Evolutionary conservation across 2,329 filamentous ascomycete species (phyloP).

Genomic region (Hypoxylon rubiginosum): DNA sequence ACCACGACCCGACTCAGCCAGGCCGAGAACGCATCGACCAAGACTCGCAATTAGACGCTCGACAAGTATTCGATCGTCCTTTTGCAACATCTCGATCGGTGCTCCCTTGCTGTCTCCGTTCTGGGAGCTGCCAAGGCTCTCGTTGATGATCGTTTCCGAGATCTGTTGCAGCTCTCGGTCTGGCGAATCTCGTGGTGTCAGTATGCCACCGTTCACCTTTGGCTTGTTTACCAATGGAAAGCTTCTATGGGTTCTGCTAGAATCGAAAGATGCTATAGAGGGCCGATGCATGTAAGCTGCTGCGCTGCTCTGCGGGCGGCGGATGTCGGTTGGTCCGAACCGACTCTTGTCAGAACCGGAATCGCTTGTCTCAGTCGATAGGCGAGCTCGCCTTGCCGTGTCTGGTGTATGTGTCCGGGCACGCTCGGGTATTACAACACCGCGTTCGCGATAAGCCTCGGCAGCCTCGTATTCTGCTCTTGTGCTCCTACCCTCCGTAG

Average conservation of each 20-base stretch:
- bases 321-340: slow-evolving; percentile 54
- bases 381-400: slow-evolving; percentile 48
- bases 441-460: slow-evolving; percentile 44
- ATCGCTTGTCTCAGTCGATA: slow-evolving; percentile 44
- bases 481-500: slow-evolving; percentile 60
- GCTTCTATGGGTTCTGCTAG: slow-evolving; percentile 70
- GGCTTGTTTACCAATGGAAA: slow-evolving; percentile 71
- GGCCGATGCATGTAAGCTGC: slow-evolving; percentile 64
- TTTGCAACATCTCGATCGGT: slow-evolving; percentile 62
- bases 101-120: slow-evolving; percentile 51
- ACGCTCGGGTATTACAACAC: slow-evolving; percentile 42
- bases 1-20: slow-evolving; percentile 67
- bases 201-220: slow-evolving; percentile 60
- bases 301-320: slow-evolving; percentile 60
- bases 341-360: slow-evolving; percentile 45
- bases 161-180: slow-evolving; percentile 64
- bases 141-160: slow-evolving; percentile 63
- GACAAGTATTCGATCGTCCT: slow-evolving; percentile 71
- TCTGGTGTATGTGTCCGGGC: slow-evolving; percentile 52
- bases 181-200: slow-evolving; percentile 64
- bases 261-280: slow-evolving; percentile 69
- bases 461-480: slow-evolving; percentile 41
- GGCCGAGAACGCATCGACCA: slow-evolving; percentile 70
- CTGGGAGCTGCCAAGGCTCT: slow-evolving; percentile 57
- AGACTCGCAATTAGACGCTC: slow-evolving; percentile 71